Evolutionary conservation across 768 basidiomycete species (phyloP).

Genomic region (Scleroderma bovista): DNA sequence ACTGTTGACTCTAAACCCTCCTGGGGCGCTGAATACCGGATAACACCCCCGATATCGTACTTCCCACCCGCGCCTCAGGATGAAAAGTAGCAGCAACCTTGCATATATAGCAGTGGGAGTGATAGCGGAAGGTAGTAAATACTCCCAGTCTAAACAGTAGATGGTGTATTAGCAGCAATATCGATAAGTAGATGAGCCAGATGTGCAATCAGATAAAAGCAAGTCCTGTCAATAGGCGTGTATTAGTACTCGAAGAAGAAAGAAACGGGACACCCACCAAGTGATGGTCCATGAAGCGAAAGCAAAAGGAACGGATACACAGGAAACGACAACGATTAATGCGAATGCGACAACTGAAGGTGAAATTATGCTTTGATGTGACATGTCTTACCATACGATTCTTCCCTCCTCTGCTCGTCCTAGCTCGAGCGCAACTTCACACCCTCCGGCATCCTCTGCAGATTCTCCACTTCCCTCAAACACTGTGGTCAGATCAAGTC

Average conservation of each 20-base stretch:
- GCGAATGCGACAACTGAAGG: background rate
- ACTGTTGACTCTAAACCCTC: too few relatives aligned
- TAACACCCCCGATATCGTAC: too few relatives aligned
- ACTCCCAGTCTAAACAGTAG: background rate
- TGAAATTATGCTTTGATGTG: background rate
- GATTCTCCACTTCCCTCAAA: constrained; percentile 24
- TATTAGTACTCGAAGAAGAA: too few relatives aligned
- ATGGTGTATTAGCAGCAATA: background rate
- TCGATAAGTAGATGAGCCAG: background rate
- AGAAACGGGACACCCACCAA: too few relatives aligned
- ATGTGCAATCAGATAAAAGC: background rate
- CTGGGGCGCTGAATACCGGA: too few relatives aligned
- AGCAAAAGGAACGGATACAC: background rate
- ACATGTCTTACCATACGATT: constrained; percentile 22
- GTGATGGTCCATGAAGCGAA: background rate
- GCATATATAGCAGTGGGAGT: too few relatives aligned
- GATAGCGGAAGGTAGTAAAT: too few relatives aligned
- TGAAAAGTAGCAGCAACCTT: too few relatives aligned
- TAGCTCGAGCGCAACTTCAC: constrained; percentile 24
- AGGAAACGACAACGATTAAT: background rate
- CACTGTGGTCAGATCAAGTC: constrained; percentile 15
- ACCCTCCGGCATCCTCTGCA: constrained; percentile 17
- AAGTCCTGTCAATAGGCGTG: background rate
- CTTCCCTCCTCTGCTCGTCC: constrained; percentile 29
- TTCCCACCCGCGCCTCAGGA: too few relatives aligned